A percentile compares a stretch with the other conserved stretches of the same genome.
Conservation (phyloP, 2,329 filamentous ascomycete genomes). For the Claviceps quebecensis region DNA sequence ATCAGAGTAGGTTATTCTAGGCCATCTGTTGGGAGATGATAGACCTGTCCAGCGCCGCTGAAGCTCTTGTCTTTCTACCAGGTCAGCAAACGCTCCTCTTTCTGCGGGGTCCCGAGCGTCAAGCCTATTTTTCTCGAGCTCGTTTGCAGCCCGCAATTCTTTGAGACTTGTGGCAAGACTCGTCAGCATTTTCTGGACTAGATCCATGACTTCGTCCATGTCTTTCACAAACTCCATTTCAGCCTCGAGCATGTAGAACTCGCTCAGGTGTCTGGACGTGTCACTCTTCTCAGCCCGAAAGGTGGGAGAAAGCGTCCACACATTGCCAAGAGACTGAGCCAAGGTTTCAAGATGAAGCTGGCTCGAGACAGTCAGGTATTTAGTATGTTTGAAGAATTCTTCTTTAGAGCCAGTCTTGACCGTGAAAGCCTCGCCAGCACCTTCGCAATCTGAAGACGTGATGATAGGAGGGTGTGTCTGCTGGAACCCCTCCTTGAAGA, state of each 20-base stretch:
- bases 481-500: constrained; percentile 54
- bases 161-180: constrained; percentile 28
- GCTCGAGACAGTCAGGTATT: constrained; percentile 89
- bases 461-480: constrained; percentile 89
- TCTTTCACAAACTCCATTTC: constrained; percentile 68
- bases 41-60: constrained; percentile 60
- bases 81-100: constrained; percentile 27
- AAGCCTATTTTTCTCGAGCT: constrained; percentile 26
- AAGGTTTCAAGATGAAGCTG: constrained; percentile 91
- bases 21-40: constrained; percentile 44
- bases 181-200: constrained; percentile 68
- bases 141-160: constrained; percentile 27
- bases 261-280: constrained; percentile 83
- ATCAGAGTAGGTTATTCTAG: constrained; percentile 67
- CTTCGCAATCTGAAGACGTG: constrained; percentile 94
- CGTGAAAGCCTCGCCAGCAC: constrained; percentile 84
- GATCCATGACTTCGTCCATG: constrained; percentile 57
- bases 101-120: constrained; percentile 26
- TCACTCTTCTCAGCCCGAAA: constrained; percentile 91
- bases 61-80: constrained; percentile 33
- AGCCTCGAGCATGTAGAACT: constrained; percentile 97
- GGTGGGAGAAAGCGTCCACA: constrained; percentile 88
- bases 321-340: constrained; percentile 72
- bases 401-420: constrained; percentile 34
- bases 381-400: constrained; percentile 69